Evolutionary conservation across 169 alveolate genomes (phyloP), one percentile per base, ranked within the genome.

Genomic region (Eimeria brunetti): DNA sequence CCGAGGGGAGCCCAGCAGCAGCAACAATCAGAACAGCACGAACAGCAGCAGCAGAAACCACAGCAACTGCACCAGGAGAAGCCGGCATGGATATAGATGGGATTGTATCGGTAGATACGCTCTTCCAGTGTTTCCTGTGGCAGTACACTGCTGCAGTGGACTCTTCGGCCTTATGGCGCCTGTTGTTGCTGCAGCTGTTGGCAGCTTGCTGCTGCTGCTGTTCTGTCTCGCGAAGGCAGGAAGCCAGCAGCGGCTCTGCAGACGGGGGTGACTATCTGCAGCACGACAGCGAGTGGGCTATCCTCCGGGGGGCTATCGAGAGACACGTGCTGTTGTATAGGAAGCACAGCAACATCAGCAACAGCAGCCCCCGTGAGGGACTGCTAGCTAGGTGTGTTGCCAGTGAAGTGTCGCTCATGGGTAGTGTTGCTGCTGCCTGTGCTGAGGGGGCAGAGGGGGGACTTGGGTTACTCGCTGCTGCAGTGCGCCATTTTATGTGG

Each of bases 51-150:
- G 33, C 60, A 46, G 69, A 69, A 80, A 11, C 27, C 46, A 6
- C 69, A 51, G n/a, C 89, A 80, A 38, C 36, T 14, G 67, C 67
- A 51, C 51, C 86, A 51, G 53, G 46, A 24, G 27, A 44, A 30
- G 27, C 1, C 14, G 53, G 30, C 36, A 14, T 16, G 53, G 81
- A 38, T 8, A 73, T 20, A 16, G 71, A 49, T 36, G 44, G 30
- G 22, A 46, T 58, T n/a, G 60, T 85, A 49, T 60, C 36, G 8
- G 69, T 85, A 24, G 81, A 62, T 11, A 60, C 58, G 46, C 58
- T 85, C 14, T 85, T 85, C 14, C 92, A 85, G 92, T 85, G 92
- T 14, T 85, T 85, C 44, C 58, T 85, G 92, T 85, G 92, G 92
- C 92, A 85, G 64, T 85, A 85, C 92, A 85, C 92, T 2, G 80